These are phyloP conservation scores for Claviceps monticola DNA, from an alignment of 2,329 filamentous ascomycete genomes.

Conservation along the genomic window DNA sequence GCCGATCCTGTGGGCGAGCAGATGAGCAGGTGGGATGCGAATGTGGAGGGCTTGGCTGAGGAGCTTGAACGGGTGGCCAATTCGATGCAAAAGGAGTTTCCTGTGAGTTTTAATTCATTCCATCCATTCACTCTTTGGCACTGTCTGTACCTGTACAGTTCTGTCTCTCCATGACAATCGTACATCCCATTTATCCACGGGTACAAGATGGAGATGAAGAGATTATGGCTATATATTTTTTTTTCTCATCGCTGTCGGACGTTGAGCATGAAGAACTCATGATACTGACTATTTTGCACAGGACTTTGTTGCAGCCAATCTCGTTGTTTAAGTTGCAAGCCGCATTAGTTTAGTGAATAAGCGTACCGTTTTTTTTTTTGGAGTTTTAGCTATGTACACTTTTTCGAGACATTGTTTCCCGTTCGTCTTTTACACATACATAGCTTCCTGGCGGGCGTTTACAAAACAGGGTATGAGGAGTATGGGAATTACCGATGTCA, in stretches of 20 bases:
- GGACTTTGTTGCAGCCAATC: slow-evolving; percentile 43
- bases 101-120: slow-evolving; percentile 29
- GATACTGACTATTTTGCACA: slow-evolving; percentile 11
- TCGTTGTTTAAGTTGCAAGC: slow-evolving; percentile 24
- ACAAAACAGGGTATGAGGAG: too few relatives aligned
- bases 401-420: too few relatives aligned
- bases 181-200: too few relatives aligned
- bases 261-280: not conserved
- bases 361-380: too few relatives aligned
- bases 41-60: slow-evolving; percentile 74
- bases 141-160: not conserved
- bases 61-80: slow-evolving; percentile 81
- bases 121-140: too few relatives aligned
- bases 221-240: too few relatives aligned
- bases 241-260: too few relatives aligned
- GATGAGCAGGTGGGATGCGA: slow-evolving; percentile 76
- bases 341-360: not conserved
- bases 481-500: too few relatives aligned
- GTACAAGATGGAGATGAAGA: too few relatives aligned
- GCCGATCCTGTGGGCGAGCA: slow-evolving; percentile 52
- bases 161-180: not conserved
- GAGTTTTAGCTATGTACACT: too few relatives aligned
- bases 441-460: too few relatives aligned
- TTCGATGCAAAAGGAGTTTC: slow-evolving; percentile 66
- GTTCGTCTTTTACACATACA: too few relatives aligned